A percentile compares a stretch with the other conserved stretches of the same genome.
phyloP scores from a whole-genome alignment of 1,139 yeast species.

The Yarrowia galli region DNA sequence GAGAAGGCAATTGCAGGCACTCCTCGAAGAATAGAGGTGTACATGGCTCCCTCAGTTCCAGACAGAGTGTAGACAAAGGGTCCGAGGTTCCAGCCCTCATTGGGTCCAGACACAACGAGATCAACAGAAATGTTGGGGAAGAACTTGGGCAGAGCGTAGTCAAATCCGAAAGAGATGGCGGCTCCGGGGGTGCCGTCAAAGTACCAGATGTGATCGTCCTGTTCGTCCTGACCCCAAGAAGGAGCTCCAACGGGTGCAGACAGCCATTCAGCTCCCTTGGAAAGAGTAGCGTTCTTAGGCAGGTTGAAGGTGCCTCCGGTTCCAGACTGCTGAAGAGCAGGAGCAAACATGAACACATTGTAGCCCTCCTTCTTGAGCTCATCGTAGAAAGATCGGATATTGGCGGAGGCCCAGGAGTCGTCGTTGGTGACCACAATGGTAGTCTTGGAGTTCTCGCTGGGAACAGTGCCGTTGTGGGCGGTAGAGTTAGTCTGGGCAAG shows the following conservation, averaged over 20 bases:
- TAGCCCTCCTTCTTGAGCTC: conserved; percentile 59
- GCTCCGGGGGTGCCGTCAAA: conserved; percentile 42
- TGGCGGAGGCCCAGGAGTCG: conserved; percentile 66
- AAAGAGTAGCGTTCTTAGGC: conserved; percentile 56
- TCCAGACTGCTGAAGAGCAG: conserved; percentile 66
- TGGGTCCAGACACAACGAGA: conserved; percentile 91
- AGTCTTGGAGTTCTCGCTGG: conserved; percentile 8
- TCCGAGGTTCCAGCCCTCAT: conserved; percentile 80
- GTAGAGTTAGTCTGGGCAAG: conserved; percentile 10
- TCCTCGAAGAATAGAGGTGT: conserved; percentile 57
- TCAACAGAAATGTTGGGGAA: conserved; percentile 60
- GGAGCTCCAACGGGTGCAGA: conserved; percentile 55
- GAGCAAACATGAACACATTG: conserved; percentile 63
- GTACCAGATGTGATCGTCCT: conserved; percentile 57
- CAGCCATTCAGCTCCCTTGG: conserved; percentile 53
- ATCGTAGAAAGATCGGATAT: conserved; percentile 65
- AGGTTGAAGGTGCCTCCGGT: conserved; percentile 62
- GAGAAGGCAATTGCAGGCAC: conserved; percentile 50
- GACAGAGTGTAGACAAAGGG: conserved; percentile 53
- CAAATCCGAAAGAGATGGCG: conserved; percentile 40
- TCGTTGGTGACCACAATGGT: conserved; percentile 63
- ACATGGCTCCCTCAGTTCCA: conserved; percentile 58
- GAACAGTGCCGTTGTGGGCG: background rate
- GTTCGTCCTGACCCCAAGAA: conserved; percentile 56
- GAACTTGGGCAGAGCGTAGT: conserved; percentile 49